Evolutionary conservation across 2,329 filamentous ascomycete genomes (phyloP), one percentile per base, ranked within the genome.

Genomic region (Alternaria infectoria): DNA sequence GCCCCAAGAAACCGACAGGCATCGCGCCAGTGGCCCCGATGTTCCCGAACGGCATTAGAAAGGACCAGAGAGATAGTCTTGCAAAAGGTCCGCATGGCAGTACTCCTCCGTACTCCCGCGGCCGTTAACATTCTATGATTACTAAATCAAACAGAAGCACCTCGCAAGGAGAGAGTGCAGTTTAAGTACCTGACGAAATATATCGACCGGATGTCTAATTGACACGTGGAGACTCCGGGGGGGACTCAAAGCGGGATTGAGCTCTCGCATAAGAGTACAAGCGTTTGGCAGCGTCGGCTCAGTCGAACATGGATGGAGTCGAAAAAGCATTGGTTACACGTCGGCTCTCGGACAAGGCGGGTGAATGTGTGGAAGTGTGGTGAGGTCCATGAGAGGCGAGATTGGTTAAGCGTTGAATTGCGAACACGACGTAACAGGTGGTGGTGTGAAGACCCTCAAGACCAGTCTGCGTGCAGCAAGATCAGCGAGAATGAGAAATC

Each of bases 1-100:
- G 73, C 0, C 19, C 49, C 12, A 67, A 66, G 61, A 72, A 69
- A 57, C 2, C 25, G 5, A 54, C 26, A 15, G 50, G 57, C 1
- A 17, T 30, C n/a, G 72, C 65, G n/a, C 73, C 72, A n/a, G 64
- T 70, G 28, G 72, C 73, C 26, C 60, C 62, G 3, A 75, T 75
- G 73, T 15, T 67, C 36, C 44, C 44, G 1, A 61, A 49, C 3
- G 26, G 15, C 9, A 19, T 12, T 26, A n/a, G 19, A 63, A 68
- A 64, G 49, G 59, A 45, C 3, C 52, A 40, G 56, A 64, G 59
- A 60, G 55, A 61, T n/a, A 57, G 36, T 8, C n/a, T 32, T 32
- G 43, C 49, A 3, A 17, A 25, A 2, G 19, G 49, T 52, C 5
- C 28, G 49, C 11, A 4, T 0, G 49, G 13, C 5, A 40, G 1